Evolutionary conservation across 805 yeast genomes (phyloP), one percentile per base, ranked within the genome.

Genomic region (Cyberlindnera japonica): DNA sequence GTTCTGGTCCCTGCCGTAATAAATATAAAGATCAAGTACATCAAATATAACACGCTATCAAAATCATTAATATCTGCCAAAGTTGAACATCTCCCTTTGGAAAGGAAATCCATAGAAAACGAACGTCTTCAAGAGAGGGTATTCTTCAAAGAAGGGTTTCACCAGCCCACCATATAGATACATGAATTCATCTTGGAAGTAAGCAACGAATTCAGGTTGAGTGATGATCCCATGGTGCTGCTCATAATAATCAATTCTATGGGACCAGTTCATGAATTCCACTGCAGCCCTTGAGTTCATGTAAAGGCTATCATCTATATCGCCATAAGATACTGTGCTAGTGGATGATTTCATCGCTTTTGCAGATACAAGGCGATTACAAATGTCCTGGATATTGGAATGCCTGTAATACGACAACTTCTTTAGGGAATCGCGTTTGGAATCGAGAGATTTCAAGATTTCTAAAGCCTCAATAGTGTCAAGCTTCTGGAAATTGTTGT

Each of bases 221-320:
- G 4, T 10, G 19, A 11, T 5, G 13, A 27, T 4, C 7, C 17
- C 39, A 17, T 15, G 30, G 13, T n/a, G 23, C 15, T 33, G 34
- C 6, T 46, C 51, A 44, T 54, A 54, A 26, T 50, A 42, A 13
- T 53, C 57, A 15, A 47, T 15, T 29, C 55, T 44, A 12, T 44
- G 24, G 3, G 48, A 29, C 1, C 32, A 26, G 33, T 52, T 54
- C 27, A 53, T 43, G 17, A 35, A 35, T 37, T 53, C 58, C 17
- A 44, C 25, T 3, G 54, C 17, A 7, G 30, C 37, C 27, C 50
- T 52, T 4, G 47, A 46, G 11, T 36, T 13, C 5, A 42, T 39
- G 37, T 40, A 52, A 16, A 46, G 41, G n/a, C 32, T 36, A 37
- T 53, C 54, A 37, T 53, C 57, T 11, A 50, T 33, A 19, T 42